Percentiles rank a stretch among this genome's conserved stretches.
phyloP scores from a whole-genome alignment of 495 filamentous ascomycete genomes.

The Penicillium manginii region DNA sequence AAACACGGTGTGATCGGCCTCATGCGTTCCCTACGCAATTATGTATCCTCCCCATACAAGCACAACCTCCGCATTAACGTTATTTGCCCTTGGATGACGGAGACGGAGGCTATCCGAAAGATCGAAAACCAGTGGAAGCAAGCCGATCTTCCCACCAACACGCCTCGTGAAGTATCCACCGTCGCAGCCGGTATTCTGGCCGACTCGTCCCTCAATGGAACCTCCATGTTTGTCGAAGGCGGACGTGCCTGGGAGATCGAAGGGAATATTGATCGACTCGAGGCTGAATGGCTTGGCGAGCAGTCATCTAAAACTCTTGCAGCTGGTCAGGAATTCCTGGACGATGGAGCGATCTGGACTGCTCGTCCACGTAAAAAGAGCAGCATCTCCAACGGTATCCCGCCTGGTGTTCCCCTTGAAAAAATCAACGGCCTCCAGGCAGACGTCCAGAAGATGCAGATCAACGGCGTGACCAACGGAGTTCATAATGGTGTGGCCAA shows the following conservation, averaged over 20 bases:
- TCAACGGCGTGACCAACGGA: slow-evolving; percentile 16
- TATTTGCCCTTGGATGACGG: slow-evolving; percentile 59
- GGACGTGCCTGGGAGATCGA: slow-evolving; percentile 55
- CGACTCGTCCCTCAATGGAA: slow-evolving; percentile 44
- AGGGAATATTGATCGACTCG: slow-evolving; percentile 44
- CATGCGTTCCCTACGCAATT: slow-evolving; percentile 49
- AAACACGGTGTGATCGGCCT: slow-evolving; percentile 56
- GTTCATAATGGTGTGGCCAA: slow-evolving; percentile 17
- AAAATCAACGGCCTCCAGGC: slow-evolving; percentile 23
- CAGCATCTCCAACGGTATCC: slow-evolving; percentile 27
- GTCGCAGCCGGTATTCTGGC: slow-evolving; percentile 45
- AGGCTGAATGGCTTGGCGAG: slow-evolving; percentile 50
- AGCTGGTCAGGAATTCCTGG: slow-evolving; percentile 43
- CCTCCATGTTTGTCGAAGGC: slow-evolving; percentile 51
- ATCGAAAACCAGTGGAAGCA: slow-evolving; percentile 47
- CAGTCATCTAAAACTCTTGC: slow-evolving; percentile 39
- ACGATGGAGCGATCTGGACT: slow-evolving; percentile 33
- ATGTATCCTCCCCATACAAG: slow-evolving; percentile 40
- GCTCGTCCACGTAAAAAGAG: slow-evolving; percentile 23
- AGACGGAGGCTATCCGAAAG: slow-evolving; percentile 46
- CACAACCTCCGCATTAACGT: slow-evolving; percentile 54
- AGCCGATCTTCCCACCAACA: slow-evolving; percentile 51
- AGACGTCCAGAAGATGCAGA: slow-evolving; percentile 8
- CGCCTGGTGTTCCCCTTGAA: slow-evolving; percentile 24
- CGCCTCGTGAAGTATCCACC: slow-evolving; percentile 44